Evolutionary conservation across 75 land plant species (phyloP).

Genomic region (Adiantum capillusveneris): DNA sequence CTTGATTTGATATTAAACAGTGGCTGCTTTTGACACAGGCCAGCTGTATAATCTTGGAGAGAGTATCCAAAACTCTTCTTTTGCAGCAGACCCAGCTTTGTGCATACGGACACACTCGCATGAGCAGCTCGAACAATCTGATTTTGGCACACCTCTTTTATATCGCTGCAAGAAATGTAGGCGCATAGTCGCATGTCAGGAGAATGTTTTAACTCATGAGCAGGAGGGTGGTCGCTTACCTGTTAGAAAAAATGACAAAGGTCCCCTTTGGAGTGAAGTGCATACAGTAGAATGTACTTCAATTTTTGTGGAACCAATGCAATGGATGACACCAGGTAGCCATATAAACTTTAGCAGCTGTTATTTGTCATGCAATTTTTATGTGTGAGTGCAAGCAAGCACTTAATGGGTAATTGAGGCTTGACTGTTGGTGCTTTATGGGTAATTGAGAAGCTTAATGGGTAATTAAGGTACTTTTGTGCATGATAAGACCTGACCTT

Average conservation of each 20-base stretch:
- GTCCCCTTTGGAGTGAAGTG: slow-evolving; percentile 27
- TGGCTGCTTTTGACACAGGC: too few relatives aligned
- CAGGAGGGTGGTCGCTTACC: slow-evolving; percentile 72
- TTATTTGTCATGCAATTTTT: too few relatives aligned
- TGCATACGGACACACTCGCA: too few relatives aligned
- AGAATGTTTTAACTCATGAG: slow-evolving; percentile 64
- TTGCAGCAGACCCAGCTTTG: slow-evolving; percentile 76
- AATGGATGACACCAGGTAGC: slow-evolving; percentile 94
- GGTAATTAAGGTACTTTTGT: too few relatives aligned
- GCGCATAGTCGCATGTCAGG: slow-evolving; percentile 75
- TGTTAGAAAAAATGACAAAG: slow-evolving; percentile 64
- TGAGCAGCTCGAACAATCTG: neutral
- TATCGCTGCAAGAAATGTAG: slow-evolving; percentile 94
- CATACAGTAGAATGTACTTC: slow-evolving; percentile 71
- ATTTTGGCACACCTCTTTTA: slow-evolving; percentile 2
- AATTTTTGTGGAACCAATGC: slow-evolving; percentile 88
- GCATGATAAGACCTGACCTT: too few relatives aligned
- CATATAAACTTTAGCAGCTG: neutral
- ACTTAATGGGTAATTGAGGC: too few relatives aligned
- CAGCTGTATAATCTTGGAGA: slow-evolving; percentile 69
- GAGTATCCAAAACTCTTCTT: slow-evolving; percentile 59
- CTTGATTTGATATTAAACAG: too few relatives aligned
- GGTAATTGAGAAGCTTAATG: too few relatives aligned
- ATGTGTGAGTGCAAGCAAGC: too few relatives aligned
- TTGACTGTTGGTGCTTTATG: too few relatives aligned